Evolutionary conservation across 805 yeast species (phyloP).

Genomic region (Wickerhamia fluorescens): DNA sequence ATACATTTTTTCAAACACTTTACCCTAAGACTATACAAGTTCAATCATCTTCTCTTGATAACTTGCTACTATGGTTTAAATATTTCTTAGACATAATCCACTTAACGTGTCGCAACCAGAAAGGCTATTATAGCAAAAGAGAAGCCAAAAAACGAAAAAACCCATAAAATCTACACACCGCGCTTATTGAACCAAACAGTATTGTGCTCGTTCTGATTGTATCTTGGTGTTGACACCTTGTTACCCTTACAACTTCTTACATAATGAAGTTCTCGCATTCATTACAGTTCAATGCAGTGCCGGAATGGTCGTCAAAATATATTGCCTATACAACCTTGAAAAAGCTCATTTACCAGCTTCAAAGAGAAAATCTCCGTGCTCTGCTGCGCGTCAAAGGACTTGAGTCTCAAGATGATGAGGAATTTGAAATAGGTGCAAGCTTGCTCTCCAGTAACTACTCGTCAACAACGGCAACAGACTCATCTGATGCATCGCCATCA

Average conservation of each 20-base stretch:
- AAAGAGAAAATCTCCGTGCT: constrained; percentile 46
- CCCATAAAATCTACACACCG: no score
- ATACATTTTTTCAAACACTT: no score
- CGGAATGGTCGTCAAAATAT: constrained; percentile 94
- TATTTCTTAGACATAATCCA: no score
- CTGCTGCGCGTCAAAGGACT: constrained; percentile 5
- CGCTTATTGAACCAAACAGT: no score
- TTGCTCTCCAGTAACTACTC: constrained; percentile 20
- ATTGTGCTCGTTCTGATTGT: background rate
- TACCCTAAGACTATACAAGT: no score
- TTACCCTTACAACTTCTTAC: no score
- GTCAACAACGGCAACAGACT: constrained; percentile 6
- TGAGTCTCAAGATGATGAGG: constrained; percentile 24
- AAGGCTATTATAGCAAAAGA: no score
- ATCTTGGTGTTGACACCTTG: background rate
- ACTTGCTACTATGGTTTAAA: no score
- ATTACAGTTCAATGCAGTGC: constrained; percentile 93
- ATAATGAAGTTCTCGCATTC: constrained; percentile 96
- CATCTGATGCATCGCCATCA: constrained; percentile 38
- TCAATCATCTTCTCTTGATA: no score
- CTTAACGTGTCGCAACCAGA: no score
- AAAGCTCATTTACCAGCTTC: constrained; percentile 75
- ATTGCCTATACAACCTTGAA: constrained; percentile 85
- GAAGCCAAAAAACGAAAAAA: no score
- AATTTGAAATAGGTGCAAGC: constrained; percentile 21